phyloP scores from a whole-genome alignment of 1,139 yeast species.

The Eremothecium sinecaudum region DNA sequence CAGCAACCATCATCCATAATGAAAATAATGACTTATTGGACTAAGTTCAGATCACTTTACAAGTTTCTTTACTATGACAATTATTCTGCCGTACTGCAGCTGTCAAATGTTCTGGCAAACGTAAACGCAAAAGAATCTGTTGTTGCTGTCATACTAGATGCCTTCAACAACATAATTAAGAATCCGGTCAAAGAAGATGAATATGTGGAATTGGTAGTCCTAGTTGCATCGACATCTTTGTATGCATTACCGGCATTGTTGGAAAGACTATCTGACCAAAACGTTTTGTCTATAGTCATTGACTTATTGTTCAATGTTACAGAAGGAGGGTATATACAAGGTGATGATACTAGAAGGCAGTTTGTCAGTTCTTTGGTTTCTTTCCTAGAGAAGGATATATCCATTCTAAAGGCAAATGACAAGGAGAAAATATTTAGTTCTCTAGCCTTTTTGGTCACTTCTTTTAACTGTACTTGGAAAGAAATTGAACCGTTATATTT shows the following conservation, averaged over 20 bases:
- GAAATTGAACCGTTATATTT: constrained; percentile 48
- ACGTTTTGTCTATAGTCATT: constrained; percentile 46
- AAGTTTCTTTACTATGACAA: constrained; percentile 51
- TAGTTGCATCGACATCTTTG: constrained; percentile 49
- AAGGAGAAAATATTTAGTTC: constrained; percentile 54
- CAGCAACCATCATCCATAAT: constrained; percentile 77
- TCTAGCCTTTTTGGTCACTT: constrained; percentile 44
- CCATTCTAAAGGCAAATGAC: constrained; percentile 45
- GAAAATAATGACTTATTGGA: constrained; percentile 57
- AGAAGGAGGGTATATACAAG: constrained; percentile 51
- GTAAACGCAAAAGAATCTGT: constrained; percentile 60
- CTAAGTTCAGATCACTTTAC: constrained; percentile 41
- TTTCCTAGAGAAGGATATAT: constrained; percentile 54
- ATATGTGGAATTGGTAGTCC: constrained; percentile 41
- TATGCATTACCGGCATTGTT: constrained; percentile 44
- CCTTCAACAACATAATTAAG: constrained; percentile 41
- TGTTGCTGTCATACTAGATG: constrained; percentile 45
- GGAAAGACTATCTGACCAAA: constrained; percentile 36
- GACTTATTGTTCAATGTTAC: constrained; percentile 46
- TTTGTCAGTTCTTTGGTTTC: constrained; percentile 51
- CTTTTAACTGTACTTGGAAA: constrained; percentile 44
- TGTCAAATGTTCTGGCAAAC: constrained; percentile 44
- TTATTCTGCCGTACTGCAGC: constrained; percentile 44
- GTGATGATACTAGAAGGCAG: constrained; percentile 44
- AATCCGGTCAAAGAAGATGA: constrained; percentile 38